These are phyloP conservation scores for Berkeleyomyces basicola DNA, from an alignment of 2,329 filamentous ascomycete genomes.

Conservation along the genomic window DNA sequence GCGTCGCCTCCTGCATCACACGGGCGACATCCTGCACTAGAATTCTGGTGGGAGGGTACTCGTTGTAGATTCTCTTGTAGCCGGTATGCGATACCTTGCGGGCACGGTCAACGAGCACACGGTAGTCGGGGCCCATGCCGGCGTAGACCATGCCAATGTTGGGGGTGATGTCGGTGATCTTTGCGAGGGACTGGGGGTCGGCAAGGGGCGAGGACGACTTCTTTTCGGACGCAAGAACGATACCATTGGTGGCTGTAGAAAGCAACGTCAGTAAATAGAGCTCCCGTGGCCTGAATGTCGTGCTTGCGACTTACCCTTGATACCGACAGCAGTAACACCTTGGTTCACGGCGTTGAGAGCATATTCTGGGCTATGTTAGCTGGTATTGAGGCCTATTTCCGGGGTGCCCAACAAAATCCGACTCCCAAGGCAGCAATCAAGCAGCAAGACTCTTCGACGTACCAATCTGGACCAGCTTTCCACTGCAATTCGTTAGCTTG, in stretches of 20 bases:
- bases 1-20: conserved; percentile 97
- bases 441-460: conserved; percentile 14
- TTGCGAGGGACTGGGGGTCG: conserved; percentile 85
- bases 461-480: conserved; percentile 98
- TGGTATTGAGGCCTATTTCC: background rate
- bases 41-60: conserved; percentile 98
- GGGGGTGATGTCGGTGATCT: conserved; percentile 94
- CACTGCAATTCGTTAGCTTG: conserved; percentile 41
- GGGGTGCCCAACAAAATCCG: background rate
- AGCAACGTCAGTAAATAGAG: conserved; percentile 15
- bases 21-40: conserved; percentile 94
- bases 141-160: conserved; percentile 99
- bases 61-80: conserved; percentile 99
- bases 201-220: conserved; percentile 96
- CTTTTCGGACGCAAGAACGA: conserved; percentile 97
- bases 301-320: conserved; percentile 56
- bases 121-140: conserved; percentile 97
- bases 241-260: conserved; percentile 76
- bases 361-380: conserved; percentile 54
- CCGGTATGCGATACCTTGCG: conserved; percentile 95
- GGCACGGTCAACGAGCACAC: conserved; percentile 91
- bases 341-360: conserved; percentile 98
- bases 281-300: background rate
- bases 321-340: conserved; percentile 93
- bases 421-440: background rate